Conservation (phyloP, 331 rosid genomes). For the Malus hybrid region DNA sequence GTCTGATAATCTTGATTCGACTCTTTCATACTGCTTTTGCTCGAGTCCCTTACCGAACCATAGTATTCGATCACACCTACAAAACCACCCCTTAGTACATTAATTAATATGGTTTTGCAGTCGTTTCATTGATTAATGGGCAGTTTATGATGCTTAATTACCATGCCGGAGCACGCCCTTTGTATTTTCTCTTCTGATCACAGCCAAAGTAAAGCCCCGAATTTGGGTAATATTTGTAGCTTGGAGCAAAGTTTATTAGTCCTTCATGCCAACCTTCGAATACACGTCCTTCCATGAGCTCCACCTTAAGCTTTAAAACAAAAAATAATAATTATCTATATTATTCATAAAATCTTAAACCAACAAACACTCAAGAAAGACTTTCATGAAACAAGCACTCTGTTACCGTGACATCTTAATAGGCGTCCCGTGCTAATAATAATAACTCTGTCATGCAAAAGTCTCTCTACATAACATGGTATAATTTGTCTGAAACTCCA, state of each 20-base stretch:
- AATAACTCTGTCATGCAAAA: not conserved
- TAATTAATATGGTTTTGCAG: not conserved
- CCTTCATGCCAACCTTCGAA: slow-evolving; percentile 62
- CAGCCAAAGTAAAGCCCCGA: slow-evolving; percentile 44
- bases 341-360: too few species aligned
- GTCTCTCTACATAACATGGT: not conserved
- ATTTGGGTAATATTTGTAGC: slow-evolving; percentile 54
- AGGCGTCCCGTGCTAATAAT: too few species aligned
- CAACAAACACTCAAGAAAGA: not conserved
- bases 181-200: slow-evolving; percentile 11
- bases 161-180: slow-evolving; percentile 61
- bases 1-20: slow-evolving; percentile 1
- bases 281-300: slow-evolving; percentile 37
- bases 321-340: not conserved
- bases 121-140: not conserved
- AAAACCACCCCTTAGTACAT: not conserved
- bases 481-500: too few species aligned
- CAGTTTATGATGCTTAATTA: slow-evolving; percentile 8
- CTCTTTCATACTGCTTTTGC: slow-evolving; percentile 3
- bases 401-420: too few species aligned
- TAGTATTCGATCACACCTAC: slow-evolving; percentile 12
- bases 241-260: slow-evolving; percentile 49
- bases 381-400: not conserved
- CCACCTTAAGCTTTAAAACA: slow-evolving; percentile 38
- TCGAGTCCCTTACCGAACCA: slow-evolving; percentile 10